Conservation (phyloP, 257 asterid genomes). For the Primulina huaijiensis region DNA sequence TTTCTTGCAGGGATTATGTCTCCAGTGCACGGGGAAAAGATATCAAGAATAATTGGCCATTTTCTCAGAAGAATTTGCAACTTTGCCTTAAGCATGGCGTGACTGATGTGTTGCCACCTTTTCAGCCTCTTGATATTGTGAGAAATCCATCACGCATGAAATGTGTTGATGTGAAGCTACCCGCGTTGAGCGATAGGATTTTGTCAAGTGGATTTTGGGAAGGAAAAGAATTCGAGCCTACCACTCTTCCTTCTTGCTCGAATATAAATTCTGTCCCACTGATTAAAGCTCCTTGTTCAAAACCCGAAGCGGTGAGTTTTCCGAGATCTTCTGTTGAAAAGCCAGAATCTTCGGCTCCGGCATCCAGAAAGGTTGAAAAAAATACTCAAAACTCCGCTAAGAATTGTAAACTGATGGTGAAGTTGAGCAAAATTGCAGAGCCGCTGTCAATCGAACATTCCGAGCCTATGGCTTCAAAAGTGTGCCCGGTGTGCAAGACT, state of each 20-base stretch:
- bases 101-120: constrained; percentile 78
- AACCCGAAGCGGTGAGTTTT: constrained; percentile 31
- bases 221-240: constrained; percentile 39
- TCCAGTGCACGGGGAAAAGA: constrained; percentile 58
- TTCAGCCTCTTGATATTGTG: constrained; percentile 51
- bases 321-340: constrained; percentile 19
- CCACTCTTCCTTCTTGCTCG: constrained; percentile 40
- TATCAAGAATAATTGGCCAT: constrained; percentile 82
- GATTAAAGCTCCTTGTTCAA: constrained; percentile 30
- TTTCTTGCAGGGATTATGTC: constrained; percentile 77
- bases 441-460: constrained; percentile 46
- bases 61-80: constrained; percentile 69
- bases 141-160: constrained; percentile 35
- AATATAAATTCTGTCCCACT: constrained; percentile 40
- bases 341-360: constrained; percentile 29
- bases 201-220: constrained; percentile 39
- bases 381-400: constrained; percentile 37
- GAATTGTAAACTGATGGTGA: constrained; percentile 60
- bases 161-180: constrained; percentile 33
- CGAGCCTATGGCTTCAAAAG: constrained; percentile 82
- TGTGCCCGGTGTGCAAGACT: constrained; percentile 93
- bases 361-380: constrained; percentile 33
- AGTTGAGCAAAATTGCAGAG: constrained; percentile 39
- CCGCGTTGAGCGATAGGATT: constrained; percentile 28
- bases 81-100: constrained; percentile 74